Conservation (phyloP, 306 rosid species). For the Lupinus albus region DNA sequence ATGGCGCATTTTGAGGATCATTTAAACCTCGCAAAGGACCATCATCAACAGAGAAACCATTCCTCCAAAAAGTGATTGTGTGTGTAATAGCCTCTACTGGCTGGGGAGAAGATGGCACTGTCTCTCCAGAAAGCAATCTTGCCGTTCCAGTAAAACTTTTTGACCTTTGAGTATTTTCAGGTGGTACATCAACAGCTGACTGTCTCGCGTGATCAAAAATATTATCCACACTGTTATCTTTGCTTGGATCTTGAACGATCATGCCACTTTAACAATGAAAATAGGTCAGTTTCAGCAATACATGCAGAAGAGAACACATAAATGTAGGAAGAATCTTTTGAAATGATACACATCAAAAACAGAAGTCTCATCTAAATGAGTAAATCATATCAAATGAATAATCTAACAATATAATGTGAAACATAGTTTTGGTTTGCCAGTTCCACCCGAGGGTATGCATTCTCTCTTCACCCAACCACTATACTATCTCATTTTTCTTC, state of each 20-base stretch:
- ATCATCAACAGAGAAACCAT: slow-evolving; percentile 76
- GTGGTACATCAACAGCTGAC: slow-evolving; percentile 54
- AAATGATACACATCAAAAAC: background rate
- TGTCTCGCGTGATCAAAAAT: slow-evolving; percentile 69
- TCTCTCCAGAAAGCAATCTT: slow-evolving; percentile 87
- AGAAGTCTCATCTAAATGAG: slow-evolving; percentile 7
- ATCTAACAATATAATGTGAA: background rate
- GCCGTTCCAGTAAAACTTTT: slow-evolving; percentile 76
- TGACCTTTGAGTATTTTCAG: slow-evolving; percentile 49
- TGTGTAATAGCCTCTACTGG: slow-evolving; percentile 52
- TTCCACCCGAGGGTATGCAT: background rate
- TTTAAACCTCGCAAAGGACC: slow-evolving; percentile 75
- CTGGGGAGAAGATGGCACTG: slow-evolving; percentile 63
- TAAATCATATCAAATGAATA: background rate
- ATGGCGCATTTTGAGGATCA: slow-evolving; percentile 82
- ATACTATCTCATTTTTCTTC: background rate
- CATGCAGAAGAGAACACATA: background rate
- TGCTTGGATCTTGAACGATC: slow-evolving; percentile 87
- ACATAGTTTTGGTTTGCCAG: background rate
- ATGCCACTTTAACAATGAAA: slow-evolving; percentile 66
- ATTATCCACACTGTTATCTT: slow-evolving; percentile 61
- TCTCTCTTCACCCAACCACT: no score
- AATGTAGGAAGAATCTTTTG: background rate
- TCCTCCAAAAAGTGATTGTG: slow-evolving; percentile 82
- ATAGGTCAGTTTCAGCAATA: background rate